Conservation (phyloP, 352 stramenopile genomes). For the Phytopythium aichiense region DNA sequence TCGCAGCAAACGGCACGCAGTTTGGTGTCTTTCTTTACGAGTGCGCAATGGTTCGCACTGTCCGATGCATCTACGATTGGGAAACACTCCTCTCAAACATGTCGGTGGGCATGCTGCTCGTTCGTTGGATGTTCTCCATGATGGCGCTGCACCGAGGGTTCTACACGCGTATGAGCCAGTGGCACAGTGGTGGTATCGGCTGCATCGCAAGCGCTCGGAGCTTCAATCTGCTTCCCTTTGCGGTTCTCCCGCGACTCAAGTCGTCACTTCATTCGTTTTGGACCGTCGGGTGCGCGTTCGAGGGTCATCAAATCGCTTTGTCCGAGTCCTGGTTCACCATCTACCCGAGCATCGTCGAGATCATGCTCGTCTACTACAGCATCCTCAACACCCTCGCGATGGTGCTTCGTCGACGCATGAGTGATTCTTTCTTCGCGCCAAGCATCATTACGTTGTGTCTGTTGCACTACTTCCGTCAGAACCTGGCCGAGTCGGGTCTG, state of each 20-base stretch:
- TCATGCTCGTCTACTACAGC: constrained; percentile 22
- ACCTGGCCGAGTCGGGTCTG: constrained; percentile 2
- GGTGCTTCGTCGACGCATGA: constrained; percentile 13
- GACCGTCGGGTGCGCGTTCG: constrained; percentile 16
- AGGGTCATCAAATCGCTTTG: constrained; percentile 15
- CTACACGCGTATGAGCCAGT: not conserved
- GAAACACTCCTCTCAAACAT: constrained; percentile 33
- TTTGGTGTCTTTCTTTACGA: constrained; percentile 30
- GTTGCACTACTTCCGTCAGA: constrained; percentile 13
- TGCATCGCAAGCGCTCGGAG: constrained; percentile 10
- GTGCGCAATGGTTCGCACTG: not conserved
- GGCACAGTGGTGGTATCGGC: constrained; percentile 13
- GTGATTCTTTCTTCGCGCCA: constrained; percentile 15
- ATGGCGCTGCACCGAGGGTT: constrained; percentile 8
- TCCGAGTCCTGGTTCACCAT: constrained; percentile 24
- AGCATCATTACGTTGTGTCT: constrained; percentile 14
- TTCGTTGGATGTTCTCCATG: constrained; percentile 25
- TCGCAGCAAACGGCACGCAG: constrained; percentile 16
- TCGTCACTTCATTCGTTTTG: constrained; percentile 16
- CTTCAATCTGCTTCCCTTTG: constrained; percentile 15
- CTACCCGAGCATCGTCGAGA: constrained; percentile 18
- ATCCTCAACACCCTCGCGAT: constrained; percentile 15
- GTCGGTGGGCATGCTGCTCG: constrained; percentile 21
- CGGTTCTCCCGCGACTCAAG: constrained; percentile 19
- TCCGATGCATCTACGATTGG: constrained; percentile 26